Conservation (phyloP, 306 rosid species). For the Mucuna pruriens region DNA sequence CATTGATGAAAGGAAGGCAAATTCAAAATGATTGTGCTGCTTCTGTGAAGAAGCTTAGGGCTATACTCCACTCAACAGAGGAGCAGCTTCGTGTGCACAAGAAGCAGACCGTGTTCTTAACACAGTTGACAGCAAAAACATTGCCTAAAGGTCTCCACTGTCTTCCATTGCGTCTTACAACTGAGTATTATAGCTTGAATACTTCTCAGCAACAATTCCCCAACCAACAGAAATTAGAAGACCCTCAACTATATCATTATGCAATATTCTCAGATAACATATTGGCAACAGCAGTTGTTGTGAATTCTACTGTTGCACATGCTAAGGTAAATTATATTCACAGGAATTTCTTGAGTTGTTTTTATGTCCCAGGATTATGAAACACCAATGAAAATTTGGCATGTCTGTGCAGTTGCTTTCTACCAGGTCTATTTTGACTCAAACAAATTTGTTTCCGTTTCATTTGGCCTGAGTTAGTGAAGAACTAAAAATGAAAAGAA, state of each 20-base stretch:
- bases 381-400: constrained; percentile 13
- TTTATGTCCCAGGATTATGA: constrained; percentile 19
- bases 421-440: constrained; percentile 5
- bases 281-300: constrained; percentile 88
- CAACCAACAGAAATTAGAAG: constrained; percentile 75
- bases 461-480: neutral
- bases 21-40: constrained; percentile 79
- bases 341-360: neutral
- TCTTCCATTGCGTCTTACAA: constrained; percentile 95
- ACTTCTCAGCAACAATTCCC: constrained; percentile 73
- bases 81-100: constrained; percentile 93
- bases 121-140: constrained; percentile 91
- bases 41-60: constrained; percentile 85
- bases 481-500: neutral
- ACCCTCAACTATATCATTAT: constrained; percentile 76
- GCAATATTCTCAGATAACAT: constrained; percentile 92
- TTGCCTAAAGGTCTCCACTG: constrained; percentile 96
- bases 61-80: constrained; percentile 92
- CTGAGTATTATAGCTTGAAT: constrained; percentile 77
- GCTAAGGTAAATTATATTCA: constrained; percentile 63
- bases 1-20: constrained; percentile 79
- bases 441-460: constrained; percentile 17
- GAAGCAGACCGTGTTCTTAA: constrained; percentile 83
- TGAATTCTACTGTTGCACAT: constrained; percentile 73
- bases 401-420: neutral